Conservation (phyloP, 2,329 filamentous ascomycete genomes). For the Cytospora chrysosperma region DNA sequence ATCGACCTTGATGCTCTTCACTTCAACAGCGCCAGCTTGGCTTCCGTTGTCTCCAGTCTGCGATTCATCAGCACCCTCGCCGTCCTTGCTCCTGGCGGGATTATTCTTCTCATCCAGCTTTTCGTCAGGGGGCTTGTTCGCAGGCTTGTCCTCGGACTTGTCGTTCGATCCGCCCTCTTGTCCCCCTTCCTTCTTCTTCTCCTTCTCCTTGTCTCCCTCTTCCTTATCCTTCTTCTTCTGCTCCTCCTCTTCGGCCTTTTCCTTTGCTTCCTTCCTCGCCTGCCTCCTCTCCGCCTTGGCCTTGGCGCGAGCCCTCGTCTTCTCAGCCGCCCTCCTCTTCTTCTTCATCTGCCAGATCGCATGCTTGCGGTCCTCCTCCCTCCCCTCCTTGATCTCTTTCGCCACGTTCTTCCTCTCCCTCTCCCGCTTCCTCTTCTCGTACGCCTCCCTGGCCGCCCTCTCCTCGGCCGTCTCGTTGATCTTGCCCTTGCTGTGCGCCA, state of each 20-base stretch:
- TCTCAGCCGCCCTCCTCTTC: constrained; percentile 33
- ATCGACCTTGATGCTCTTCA: constrained; percentile 39
- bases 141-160: constrained; percentile 14
- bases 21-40: constrained; percentile 8
- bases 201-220: not conserved
- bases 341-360: constrained; percentile 41
- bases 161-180: not conserved
- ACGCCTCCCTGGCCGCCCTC: constrained; percentile 49
- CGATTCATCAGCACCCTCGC: constrained; percentile 15
- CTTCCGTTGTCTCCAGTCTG: constrained; percentile 36
- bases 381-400: constrained; percentile 41
- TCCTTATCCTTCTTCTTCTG: constrained; percentile 20
- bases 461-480: constrained; percentile 50
- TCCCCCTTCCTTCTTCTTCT: constrained; percentile 14
- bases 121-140: not conserved
- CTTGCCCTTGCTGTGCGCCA: constrained; percentile 59
- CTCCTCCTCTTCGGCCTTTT: constrained; percentile 3
- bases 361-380: constrained; percentile 34
- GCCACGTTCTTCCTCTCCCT: constrained; percentile 51
- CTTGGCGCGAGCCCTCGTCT: constrained; percentile 26
- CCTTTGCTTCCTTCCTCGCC: not conserved
- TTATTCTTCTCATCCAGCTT: not conserved
- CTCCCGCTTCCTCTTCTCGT: constrained; percentile 44
- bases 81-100: constrained; percentile 6
- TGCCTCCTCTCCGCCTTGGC: constrained; percentile 40